Evolutionary conservation across 106 monocot genomes (phyloP).

Genomic region (Alisma plantagoaquatica): DNA sequence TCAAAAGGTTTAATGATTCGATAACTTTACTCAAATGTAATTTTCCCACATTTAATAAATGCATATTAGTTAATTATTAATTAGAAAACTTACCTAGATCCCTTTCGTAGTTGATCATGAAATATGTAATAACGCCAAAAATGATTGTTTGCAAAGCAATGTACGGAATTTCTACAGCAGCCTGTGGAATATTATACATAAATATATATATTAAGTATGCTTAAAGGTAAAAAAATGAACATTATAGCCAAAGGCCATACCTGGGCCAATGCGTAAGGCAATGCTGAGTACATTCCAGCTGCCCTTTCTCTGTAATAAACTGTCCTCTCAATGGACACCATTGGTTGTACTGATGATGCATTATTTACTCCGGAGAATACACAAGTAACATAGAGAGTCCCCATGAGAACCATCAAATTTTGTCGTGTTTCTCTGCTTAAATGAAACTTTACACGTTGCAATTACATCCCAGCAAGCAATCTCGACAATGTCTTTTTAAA

Average conservation of each 20-base stretch:
- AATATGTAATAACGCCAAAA: conserved; percentile 51
- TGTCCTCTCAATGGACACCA: not conserved
- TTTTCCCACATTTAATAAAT: too few species aligned
- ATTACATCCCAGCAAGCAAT: too few species aligned
- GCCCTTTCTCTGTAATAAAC: not conserved
- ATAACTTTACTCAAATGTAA: too few species aligned
- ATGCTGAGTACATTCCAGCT: not conserved
- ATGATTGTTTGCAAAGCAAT: conserved; percentile 35
- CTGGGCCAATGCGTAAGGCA: not conserved
- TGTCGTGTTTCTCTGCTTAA: not conserved
- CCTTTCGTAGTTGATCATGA: conserved; percentile 56
- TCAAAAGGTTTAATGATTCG: too few species aligned
- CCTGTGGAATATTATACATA: too few species aligned
- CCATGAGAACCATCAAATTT: not conserved
- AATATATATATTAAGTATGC: too few species aligned
- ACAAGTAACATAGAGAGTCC: not conserved
- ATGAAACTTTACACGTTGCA: too few species aligned
- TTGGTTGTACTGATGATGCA: not conserved
- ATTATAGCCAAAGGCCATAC: too few species aligned
- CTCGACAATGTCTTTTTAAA: too few species aligned
- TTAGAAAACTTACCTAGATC: conserved; percentile 33
- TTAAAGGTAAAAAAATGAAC: too few species aligned
- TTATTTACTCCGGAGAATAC: not conserved
- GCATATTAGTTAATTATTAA: too few species aligned
- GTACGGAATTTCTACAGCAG: conserved; percentile 56